Evolutionary conservation across 2,329 filamentous ascomycete genomes (phyloP), one percentile per base, ranked within the genome.

Genomic region (Monosporascus sp.): DNA sequence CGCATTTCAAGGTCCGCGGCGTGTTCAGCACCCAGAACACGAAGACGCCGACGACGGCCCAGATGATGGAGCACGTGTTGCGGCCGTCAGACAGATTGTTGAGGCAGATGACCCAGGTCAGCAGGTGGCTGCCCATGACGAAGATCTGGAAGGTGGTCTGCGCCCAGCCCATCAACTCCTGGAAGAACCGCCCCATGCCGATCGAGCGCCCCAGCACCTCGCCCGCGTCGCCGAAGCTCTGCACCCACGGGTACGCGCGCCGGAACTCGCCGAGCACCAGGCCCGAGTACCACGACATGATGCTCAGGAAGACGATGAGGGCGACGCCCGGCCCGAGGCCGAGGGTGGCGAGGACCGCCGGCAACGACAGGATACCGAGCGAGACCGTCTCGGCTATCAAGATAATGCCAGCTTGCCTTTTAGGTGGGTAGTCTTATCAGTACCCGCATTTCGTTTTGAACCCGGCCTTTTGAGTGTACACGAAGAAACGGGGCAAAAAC

Each of bases 321-420:
- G 89, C 80, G 51, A 91, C 72, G n/a, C 87, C 88, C 0, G 87
- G 87, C 2, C 87, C 85, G 15, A 91, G 76, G 4, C 88, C 87
- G 44, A 91, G 76, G 14, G 85, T 74, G 3, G 87, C 86, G 65
- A 91, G 85, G 0, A 87, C 89, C 65, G 85, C 88, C 1, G 88
- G 88, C 56, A 91, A 88, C 0, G 86, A 89, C 73, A 91, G 87
- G 66, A 77, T 75, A 0, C 74, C 74, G n/a, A 76, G 70, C 0
- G 72, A 75, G 52, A 76, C 72, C 2, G 74, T 75, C 52, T 76
- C 73, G 15, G 73, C 73, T 49, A 76, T 71, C 53, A 76, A 59
- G 44, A 76, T 68, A 24, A 75, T 69, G 2, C 72, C 71, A 37
- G 74, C 75, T 67, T 77, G 73, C 73, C 40, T 43, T 31, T 35